Evolutionary conservation across 1,139 yeast genomes (phyloP).

Genomic region (Meyerozyma carpophila): DNA sequence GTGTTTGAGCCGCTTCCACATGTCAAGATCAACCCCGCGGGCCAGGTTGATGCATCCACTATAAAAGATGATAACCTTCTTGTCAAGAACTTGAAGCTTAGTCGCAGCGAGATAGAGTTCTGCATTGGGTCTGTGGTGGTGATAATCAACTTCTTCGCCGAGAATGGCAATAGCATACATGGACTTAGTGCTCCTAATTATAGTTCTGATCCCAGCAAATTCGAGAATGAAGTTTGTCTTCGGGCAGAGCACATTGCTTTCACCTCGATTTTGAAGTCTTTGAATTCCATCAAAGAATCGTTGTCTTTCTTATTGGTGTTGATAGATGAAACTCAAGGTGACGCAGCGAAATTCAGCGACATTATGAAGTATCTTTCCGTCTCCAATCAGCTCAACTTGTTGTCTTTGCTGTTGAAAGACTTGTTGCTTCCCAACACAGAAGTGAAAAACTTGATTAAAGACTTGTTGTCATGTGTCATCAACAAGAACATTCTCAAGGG

Average conservation of each 20-base stretch:
- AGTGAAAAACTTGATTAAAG: constrained; percentile 72
- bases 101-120: constrained; percentile 55
- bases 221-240: constrained; percentile 61
- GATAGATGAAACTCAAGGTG: constrained; percentile 62
- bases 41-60: constrained; percentile 32
- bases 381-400: constrained; percentile 63
- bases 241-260: constrained; percentile 93
- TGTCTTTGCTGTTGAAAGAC: constrained; percentile 65
- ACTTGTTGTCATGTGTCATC: constrained; percentile 80
- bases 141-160: constrained; percentile 52
- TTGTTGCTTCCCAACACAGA: constrained; percentile 57
- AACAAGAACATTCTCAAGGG: constrained; percentile 86
- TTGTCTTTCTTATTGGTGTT: constrained; percentile 79
- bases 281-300: constrained; percentile 82
- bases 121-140: constrained; percentile 64
- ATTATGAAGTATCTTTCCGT: constrained; percentile 65
- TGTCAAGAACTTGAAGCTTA: constrained; percentile 42
- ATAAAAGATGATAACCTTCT: constrained; percentile 44
- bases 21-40: constrained; percentile 34
- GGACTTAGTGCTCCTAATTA: constrained; percentile 52
- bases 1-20: constrained; percentile 52
- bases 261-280: constrained; percentile 68
- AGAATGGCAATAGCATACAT: constrained; percentile 57
- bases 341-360: constrained; percentile 46
- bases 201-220: constrained; percentile 43